phyloP scores from a whole-genome alignment of 257 asterid species.

The Gentiana macrophylla region DNA sequence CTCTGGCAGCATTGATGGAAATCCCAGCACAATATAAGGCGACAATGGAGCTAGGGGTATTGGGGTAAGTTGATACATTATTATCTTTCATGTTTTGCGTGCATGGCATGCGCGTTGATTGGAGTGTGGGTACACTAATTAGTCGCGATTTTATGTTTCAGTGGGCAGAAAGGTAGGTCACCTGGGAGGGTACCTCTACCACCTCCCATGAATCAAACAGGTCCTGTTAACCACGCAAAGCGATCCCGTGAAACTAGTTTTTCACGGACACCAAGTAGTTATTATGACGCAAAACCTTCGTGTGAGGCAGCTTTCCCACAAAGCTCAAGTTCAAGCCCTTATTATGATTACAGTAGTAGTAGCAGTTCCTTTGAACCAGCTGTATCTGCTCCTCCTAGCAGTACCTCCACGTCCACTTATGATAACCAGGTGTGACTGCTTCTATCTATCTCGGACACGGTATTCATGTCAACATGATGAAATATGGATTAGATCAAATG shows the following conservation, averaged over 20 bases:
- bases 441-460: background rate
- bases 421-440: constrained; percentile 53
- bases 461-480: background rate
- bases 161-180: constrained; percentile 41
- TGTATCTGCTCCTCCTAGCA: constrained; percentile 20
- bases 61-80: constrained; percentile 48
- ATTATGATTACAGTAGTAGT: constrained; percentile 17
- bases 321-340: constrained; percentile 22
- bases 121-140: background rate
- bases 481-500: background rate
- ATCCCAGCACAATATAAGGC: constrained; percentile 92
- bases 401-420: constrained; percentile 33
- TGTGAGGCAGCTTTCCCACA: constrained; percentile 25
- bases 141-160: constrained; percentile 17
- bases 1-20: constrained; percentile 93
- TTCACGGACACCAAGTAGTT: constrained; percentile 21
- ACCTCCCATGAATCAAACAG: constrained; percentile 53
- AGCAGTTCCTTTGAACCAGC: constrained; percentile 30
- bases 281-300: constrained; percentile 40
- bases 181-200: constrained; percentile 68
- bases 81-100: constrained; percentile 1
- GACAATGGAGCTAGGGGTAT: constrained; percentile 71
- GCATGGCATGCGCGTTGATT: background rate
- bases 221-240: constrained; percentile 30
- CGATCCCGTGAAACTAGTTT: constrained; percentile 30